Evolutionary conservation across 257 asterid genomes (phyloP).

Genomic region (Striga asiatica): DNA sequence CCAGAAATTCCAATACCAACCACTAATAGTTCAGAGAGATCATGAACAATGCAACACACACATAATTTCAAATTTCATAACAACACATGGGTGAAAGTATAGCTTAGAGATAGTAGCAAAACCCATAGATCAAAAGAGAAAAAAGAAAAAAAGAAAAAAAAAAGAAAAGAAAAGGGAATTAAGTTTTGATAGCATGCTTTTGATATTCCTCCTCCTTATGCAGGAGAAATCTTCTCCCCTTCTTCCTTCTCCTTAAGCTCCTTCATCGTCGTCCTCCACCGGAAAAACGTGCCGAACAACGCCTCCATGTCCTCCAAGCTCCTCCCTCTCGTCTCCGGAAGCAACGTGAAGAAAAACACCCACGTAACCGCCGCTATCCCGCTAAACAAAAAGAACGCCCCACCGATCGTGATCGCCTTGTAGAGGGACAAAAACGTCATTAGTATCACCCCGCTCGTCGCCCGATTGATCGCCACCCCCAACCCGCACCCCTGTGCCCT

Average conservation of each 20-base stretch:
- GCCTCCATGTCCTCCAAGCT: slow-evolving; percentile 25
- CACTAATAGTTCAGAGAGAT: too few species aligned
- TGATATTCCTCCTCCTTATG: too few species aligned
- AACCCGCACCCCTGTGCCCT: slow-evolving; percentile 19
- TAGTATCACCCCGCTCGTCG: slow-evolving; percentile 22
- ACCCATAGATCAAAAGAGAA: too few species aligned
- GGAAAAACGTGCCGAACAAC: slow-evolving; percentile 22
- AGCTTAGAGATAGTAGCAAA: too few species aligned
- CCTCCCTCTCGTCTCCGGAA: slow-evolving; percentile 29
- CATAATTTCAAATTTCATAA: too few species aligned
- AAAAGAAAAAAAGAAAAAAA: too few species aligned
- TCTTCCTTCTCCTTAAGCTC: not conserved
- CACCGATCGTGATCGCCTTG: slow-evolving; percentile 20
- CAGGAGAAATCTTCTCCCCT: not conserved
- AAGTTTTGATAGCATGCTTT: too few species aligned
- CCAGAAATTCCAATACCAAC: too few species aligned
- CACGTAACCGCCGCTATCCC: slow-evolving; percentile 13
- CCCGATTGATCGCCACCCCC: slow-evolving; percentile 15
- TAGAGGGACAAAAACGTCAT: slow-evolving; percentile 22
- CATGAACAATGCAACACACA: too few species aligned
- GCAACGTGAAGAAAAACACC: slow-evolving; percentile 22
- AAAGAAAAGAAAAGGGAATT: too few species aligned
- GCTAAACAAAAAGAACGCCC: slow-evolving; percentile 19
- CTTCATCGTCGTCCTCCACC: slow-evolving; percentile 13
- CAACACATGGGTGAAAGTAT: too few species aligned